Conservation (phyloP, 2,329 filamentous ascomycete species). For the Teratosphaeria destructans region DNA sequence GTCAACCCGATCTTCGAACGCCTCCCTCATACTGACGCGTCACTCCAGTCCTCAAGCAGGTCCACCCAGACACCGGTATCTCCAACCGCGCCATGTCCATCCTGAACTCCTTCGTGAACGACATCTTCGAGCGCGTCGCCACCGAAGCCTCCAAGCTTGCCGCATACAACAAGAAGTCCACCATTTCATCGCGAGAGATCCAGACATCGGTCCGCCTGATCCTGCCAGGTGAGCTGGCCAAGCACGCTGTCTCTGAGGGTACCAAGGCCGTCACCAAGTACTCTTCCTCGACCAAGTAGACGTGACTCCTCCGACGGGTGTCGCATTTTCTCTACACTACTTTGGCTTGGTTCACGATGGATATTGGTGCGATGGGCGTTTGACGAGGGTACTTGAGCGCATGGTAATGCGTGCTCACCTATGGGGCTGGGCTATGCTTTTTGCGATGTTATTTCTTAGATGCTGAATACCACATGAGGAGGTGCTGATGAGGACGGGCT, state of each 20-base stretch:
- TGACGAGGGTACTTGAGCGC: conserved; percentile 34
- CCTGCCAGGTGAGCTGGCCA: conserved; percentile 95
- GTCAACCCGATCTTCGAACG: background rate
- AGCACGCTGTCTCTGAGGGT: conserved; percentile 98
- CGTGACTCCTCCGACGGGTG: conserved; percentile 25
- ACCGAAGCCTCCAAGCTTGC: conserved; percentile 98
- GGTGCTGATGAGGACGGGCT: conserved; percentile 12
- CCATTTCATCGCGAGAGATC: conserved; percentile 98
- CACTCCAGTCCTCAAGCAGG: conserved; percentile 88
- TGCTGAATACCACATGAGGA: conserved; percentile 17
- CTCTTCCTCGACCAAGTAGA: conserved; percentile 98
- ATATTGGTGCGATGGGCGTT: conserved; percentile 31
- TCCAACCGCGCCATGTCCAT: conserved; percentile 99
- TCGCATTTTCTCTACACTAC: conserved; percentile 36
- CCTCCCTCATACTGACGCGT: conserved; percentile 27
- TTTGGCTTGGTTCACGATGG: conserved; percentile 13
- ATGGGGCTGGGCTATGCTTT: conserved; percentile 30
- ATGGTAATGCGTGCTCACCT: conserved; percentile 34
- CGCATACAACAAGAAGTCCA: conserved; percentile 99
- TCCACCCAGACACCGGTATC: conserved; percentile 99
- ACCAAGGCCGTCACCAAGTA: conserved; percentile 99
- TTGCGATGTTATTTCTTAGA: conserved; percentile 18
- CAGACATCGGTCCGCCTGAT: conserved; percentile 98
- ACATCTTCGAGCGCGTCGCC: conserved; percentile 98
- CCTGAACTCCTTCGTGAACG: conserved; percentile 99